Evolutionary conservation across 306 rosid genomes (phyloP), one percentile per base, ranked within the genome.

Genomic region (Corylus heterophylla): DNA sequence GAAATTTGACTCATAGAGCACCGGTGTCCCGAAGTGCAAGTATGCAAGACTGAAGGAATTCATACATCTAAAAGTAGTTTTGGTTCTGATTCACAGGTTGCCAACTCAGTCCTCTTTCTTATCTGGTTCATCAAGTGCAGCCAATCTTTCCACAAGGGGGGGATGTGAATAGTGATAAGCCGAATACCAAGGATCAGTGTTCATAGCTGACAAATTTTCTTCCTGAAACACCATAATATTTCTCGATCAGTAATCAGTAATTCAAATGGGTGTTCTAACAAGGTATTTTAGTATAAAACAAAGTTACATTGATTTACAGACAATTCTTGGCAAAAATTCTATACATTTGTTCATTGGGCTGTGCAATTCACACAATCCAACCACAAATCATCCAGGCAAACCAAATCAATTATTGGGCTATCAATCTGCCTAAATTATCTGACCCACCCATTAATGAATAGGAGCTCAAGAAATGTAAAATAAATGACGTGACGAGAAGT

Each of bases 111-210:
- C 96, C 66, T 74, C 73, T 85, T 93, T 91, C 85, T 93, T 86
- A 78, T 90, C 96, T 0, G 87, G 45, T 85, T 61, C 44, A 76
- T 93, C 98, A 0, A 93, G 83, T 14, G 93, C 97, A 44, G 90
- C 98, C 90, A 93, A 79, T 82, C 98, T 87, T 85, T 95, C 97
- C 3, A 95, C 96, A 20, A 95, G 97, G 3, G 99, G 99, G 49
- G 98, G 98, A 82, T 95, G 97, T 54, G 99, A 95, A 73, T 92
- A 95, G 92, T 95, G 99, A 84, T 93, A 95, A 6, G 99, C 98
- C 0, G 99, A 95, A 89, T 85, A 95, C 99, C 98, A 95, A 31
- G 97, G 99, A 89, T 92, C 98, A 11, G 97, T 90, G 55, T 95
- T 95, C 99, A 95, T 93, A 4, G 99, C 97, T 7, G 98, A 95